Conservation (phyloP, 2,329 filamentous ascomycete species). For the Orbilia quercus region DNA sequence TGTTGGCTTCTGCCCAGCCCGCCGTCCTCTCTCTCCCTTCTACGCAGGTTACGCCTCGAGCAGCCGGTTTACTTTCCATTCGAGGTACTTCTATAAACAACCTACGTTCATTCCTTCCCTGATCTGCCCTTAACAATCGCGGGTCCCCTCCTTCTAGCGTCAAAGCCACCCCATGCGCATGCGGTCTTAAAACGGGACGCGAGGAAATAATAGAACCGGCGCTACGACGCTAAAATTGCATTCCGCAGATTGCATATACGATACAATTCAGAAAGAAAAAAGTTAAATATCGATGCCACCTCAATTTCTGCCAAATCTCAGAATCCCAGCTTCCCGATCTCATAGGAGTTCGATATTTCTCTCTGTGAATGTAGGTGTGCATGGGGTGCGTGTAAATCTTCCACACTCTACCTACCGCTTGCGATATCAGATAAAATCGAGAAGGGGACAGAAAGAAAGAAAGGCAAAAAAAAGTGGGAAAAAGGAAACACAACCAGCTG, state of each 20-base stretch:
- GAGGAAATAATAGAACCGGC: constrained; percentile 16
- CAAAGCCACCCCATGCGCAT: background rate
- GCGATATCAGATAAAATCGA: background rate
- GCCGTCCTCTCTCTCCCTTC: constrained; percentile 8
- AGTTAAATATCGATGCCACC: background rate
- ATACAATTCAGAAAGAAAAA: background rate
- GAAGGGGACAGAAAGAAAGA: background rate
- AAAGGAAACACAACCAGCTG: constrained; percentile 16
- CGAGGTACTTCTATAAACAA: background rate
- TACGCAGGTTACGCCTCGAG: constrained; percentile 14
- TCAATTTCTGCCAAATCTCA: too few relatives aligned
- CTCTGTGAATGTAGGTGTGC: background rate
- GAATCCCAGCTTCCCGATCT: constrained; percentile 1
- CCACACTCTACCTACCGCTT: too few relatives aligned
- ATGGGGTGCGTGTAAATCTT: too few relatives aligned
- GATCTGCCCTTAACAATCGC: constrained; percentile 16
- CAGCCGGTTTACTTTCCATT: constrained; percentile 12
- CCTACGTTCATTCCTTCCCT: constrained; percentile 1
- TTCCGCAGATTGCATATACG: background rate
- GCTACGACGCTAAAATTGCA: constrained; percentile 13
- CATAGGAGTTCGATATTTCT: background rate
- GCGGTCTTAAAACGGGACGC: constrained; percentile 13
- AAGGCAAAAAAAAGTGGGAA: background rate
- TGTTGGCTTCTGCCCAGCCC: constrained; percentile 37
- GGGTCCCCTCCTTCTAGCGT: background rate